These are phyloP conservation scores for Pleurotus cornucopiae DNA, from an alignment of 768 basidiomycete species.

Conservation along the genomic window DNA sequence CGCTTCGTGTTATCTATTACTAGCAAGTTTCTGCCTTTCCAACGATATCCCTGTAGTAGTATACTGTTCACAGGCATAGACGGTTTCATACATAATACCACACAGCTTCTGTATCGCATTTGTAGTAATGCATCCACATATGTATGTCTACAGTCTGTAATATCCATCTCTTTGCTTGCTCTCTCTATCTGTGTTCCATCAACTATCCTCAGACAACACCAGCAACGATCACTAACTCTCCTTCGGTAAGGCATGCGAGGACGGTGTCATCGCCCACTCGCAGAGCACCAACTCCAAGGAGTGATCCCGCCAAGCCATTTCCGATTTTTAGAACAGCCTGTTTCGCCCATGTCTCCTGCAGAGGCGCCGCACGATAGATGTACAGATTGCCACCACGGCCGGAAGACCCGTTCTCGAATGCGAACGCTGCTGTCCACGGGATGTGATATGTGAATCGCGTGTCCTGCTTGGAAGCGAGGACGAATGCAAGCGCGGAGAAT, in stretches of 20 bases:
- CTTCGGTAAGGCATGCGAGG: constrained; percentile 75
- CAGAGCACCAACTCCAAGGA: constrained; percentile 71
- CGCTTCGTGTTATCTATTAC: constrained; percentile 8
- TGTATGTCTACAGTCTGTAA: constrained; percentile 9
- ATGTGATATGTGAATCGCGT: constrained; percentile 83
- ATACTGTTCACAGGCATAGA: constrained; percentile 8
- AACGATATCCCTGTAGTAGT: neutral
- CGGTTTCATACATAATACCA: constrained; percentile 5
- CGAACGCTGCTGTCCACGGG: constrained; percentile 52
- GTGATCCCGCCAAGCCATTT: constrained; percentile 63
- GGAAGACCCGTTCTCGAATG: constrained; percentile 75
- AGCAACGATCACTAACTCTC: constrained; percentile 58
- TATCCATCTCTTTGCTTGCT: neutral
- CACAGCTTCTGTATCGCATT: constrained; percentile 3
- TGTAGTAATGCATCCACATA: constrained; percentile 2
- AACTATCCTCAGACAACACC: constrained; percentile 1
- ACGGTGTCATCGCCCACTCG: constrained; percentile 29
- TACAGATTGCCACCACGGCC: constrained; percentile 81
- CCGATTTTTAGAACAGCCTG: constrained; percentile 80
- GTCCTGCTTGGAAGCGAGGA: constrained; percentile 89
- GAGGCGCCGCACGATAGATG: constrained; percentile 62
- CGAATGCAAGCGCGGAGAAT: constrained; percentile 87
- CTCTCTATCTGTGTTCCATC: neutral
- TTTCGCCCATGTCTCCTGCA: constrained; percentile 60
- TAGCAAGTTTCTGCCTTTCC: constrained; percentile 4